phyloP scores from a whole-genome alignment of 176 grass and related monocot genomes.

The Eleusine coracana region DNA sequence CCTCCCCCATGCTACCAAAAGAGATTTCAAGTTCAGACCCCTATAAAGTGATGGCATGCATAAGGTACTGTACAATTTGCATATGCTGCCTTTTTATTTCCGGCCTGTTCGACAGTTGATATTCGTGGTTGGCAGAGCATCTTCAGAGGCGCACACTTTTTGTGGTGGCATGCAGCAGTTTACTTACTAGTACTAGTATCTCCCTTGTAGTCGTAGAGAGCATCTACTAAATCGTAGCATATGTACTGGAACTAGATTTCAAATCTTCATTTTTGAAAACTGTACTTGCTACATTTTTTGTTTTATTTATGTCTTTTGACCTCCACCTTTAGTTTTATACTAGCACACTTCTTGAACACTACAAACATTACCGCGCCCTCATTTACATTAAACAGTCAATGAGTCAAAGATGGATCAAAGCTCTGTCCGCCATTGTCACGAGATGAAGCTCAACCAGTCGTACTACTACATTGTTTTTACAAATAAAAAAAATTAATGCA shows the following conservation, averaged over 20 bases:
- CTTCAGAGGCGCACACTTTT: slow-evolving; percentile 12
- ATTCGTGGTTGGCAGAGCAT: slow-evolving; percentile 18
- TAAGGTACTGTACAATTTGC: not conserved
- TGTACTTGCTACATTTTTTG: not conserved
- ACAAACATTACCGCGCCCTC: not conserved
- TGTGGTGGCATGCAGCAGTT: not conserved
- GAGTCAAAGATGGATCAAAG: no score
- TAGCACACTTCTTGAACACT: no score
- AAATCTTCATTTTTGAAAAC: not conserved
- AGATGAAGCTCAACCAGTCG: not conserved
- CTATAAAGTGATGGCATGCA: not conserved
- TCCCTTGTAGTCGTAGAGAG: not conserved
- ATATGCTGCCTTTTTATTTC: not conserved
- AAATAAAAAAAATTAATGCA: not conserved
- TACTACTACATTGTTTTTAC: not conserved
- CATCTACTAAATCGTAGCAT: not conserved
- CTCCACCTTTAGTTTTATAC: no score
- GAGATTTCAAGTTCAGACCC: not conserved
- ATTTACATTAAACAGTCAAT: no score
- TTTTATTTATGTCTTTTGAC: no score
- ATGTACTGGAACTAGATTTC: not conserved
- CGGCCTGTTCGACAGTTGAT: not conserved
- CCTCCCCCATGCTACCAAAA: not conserved
- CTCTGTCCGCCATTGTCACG: no score
- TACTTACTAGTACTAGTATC: no score